Evolutionary conservation across 2,329 filamentous ascomycete genomes (phyloP).

Genomic region (Trichoderma harzianum): DNA sequence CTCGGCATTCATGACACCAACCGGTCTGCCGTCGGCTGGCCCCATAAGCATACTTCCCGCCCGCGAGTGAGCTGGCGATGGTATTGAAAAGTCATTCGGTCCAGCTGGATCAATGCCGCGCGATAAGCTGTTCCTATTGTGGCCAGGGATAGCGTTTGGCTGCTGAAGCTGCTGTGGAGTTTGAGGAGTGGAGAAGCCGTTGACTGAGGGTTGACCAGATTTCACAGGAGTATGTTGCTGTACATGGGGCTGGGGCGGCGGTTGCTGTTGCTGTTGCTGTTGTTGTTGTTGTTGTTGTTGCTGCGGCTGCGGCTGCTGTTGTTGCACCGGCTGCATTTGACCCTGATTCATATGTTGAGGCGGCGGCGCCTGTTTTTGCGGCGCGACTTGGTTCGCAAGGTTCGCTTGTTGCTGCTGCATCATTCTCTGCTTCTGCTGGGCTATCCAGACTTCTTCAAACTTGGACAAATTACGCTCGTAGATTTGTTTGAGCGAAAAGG

Average conservation of each 20-base stretch:
- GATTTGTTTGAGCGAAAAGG: constrained; percentile 65
- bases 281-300: constrained; percentile 34
- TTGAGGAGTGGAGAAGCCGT: constrained; percentile 38
- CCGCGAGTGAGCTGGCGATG: constrained; percentile 44
- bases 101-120: constrained; percentile 44
- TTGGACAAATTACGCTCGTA: constrained; percentile 73
- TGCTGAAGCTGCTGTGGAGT: constrained; percentile 22
- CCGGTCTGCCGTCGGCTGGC: constrained; percentile 32
- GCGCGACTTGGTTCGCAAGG: constrained; percentile 28
- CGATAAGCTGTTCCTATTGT: constrained; percentile 30
- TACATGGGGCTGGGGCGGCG: constrained; percentile 22
- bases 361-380: constrained; percentile 37
- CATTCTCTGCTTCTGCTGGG: constrained; percentile 52
- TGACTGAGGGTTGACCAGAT: constrained; percentile 36
- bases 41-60: constrained; percentile 42
- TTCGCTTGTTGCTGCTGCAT: constrained; percentile 43
- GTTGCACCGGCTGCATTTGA: constrained; percentile 36
- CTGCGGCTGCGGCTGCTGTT: constrained; percentile 29
- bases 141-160: background rate
- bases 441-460: constrained; percentile 69
- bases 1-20: constrained; percentile 25
- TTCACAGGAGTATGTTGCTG: constrained; percentile 41
- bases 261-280: constrained; percentile 19
- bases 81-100: constrained; percentile 42
- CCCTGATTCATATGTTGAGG: constrained; percentile 29